A percentile compares a stretch with the other conserved stretches of the same genome.
These are phyloP conservation scores for Pythium oligandrum DNA, from an alignment of 352 stramenopile genomes.

Conservation along the genomic window DNA sequence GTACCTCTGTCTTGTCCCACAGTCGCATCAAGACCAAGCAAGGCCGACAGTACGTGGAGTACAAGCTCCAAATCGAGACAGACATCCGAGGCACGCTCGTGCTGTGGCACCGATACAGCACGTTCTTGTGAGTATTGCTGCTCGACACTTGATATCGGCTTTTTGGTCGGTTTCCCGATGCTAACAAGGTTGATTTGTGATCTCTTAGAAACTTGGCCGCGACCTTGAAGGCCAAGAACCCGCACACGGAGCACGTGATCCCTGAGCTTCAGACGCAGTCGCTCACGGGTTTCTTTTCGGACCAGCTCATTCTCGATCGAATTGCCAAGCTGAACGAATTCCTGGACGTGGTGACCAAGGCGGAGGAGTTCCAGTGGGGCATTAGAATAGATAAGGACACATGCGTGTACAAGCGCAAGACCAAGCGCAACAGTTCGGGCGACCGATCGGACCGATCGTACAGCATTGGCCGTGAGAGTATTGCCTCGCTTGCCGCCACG, in stretches of 20 bases:
- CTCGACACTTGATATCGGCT: neutral
- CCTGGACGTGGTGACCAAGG: slow-evolving; percentile 78
- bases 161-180: too few relatives aligned
- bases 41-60: slow-evolving; percentile 84
- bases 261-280: slow-evolving; percentile 81
- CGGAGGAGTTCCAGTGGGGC: slow-evolving; percentile 84
- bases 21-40: slow-evolving; percentile 86
- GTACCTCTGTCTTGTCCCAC: neutral
- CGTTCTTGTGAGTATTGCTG: slow-evolving; percentile 59
- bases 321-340: slow-evolving; percentile 87
- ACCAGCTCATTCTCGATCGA: slow-evolving; percentile 81
- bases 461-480: slow-evolving; percentile 66
- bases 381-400: slow-evolving; percentile 90
- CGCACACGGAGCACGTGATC: slow-evolving; percentile 63
- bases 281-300: slow-evolving; percentile 78
- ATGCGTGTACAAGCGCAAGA: slow-evolving; percentile 88
- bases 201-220: slow-evolving; percentile 61
- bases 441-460: slow-evolving; percentile 41
- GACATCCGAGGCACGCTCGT: slow-evolving; percentile 82
- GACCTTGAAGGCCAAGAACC: slow-evolving; percentile 81
- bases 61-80: slow-evolving; percentile 86
- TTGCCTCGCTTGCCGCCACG: slow-evolving; percentile 68
- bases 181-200: neutral
- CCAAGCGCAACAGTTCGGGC: slow-evolving; percentile 32
- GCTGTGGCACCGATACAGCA: slow-evolving; percentile 87